These are phyloP conservation scores for Panaeolus cyanescens DNA, from an alignment of 768 basidiomycete genomes.

Conservation along the genomic window DNA sequence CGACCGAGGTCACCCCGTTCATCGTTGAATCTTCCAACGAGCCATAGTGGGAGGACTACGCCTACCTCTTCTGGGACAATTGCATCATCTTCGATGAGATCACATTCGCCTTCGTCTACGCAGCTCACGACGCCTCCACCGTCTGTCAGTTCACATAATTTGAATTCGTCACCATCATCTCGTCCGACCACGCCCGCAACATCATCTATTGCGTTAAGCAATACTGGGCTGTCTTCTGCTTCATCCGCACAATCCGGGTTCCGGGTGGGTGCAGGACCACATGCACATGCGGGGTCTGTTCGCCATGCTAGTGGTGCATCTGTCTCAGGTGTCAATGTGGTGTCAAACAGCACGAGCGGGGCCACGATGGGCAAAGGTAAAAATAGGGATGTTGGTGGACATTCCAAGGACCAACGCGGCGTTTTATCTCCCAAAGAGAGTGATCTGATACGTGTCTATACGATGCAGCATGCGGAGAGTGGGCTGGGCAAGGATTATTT, in stretches of 20 bases:
- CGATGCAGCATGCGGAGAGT: slow-evolving; percentile 89
- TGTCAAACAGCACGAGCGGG: neutral
- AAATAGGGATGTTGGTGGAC: neutral
- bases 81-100: slow-evolving; percentile 3
- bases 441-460: slow-evolving; percentile 71
- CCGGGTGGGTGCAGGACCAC: slow-evolving; percentile 14
- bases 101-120: slow-evolving; percentile 13
- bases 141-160: neutral
- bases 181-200: slow-evolving; percentile 13
- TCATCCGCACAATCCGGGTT: slow-evolving; percentile 10
- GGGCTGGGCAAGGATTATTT: slow-evolving; percentile 94
- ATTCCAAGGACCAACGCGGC: slow-evolving; percentile 12
- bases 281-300: slow-evolving; percentile 1
- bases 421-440: slow-evolving; percentile 44
- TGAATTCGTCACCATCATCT: neutral
- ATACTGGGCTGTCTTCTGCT: neutral
- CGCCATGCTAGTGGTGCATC: slow-evolving; percentile 6
- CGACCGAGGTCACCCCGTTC: slow-evolving; percentile 24
- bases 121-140: slow-evolving; percentile 10
- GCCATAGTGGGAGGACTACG: slow-evolving; percentile 22
- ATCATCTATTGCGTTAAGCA: neutral
- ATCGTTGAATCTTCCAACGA: slow-evolving; percentile 35
- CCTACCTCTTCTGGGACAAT: slow-evolving; percentile 11
- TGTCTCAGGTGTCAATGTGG: slow-evolving; percentile 2
- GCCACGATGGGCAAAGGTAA: slow-evolving; percentile 14